Base-by-base conservation (phyloP, 352 stramenopile genomes). In the Phytopythium ostracodes region DNA sequence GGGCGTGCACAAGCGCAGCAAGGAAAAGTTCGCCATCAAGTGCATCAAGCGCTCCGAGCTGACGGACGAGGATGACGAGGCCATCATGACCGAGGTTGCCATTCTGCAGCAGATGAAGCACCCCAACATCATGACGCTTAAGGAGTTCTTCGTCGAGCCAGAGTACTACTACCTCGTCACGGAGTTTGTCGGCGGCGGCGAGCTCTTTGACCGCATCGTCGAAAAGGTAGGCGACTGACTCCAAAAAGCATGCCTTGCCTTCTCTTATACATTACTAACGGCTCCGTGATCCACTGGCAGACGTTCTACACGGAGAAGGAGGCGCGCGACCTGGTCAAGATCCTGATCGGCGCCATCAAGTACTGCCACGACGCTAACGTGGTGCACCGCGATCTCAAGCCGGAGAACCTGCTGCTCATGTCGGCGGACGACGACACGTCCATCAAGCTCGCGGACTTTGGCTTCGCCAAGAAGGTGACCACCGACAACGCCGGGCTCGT, bases 381-480 rank as follows among this genome's bases (percentile, higher is more conserved):
- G 27, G 87, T 96, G 58, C 84, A 91, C 59, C 81, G 82, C 35
- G 82, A 92, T 56, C 64, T 89, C 17, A 94, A 96, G 63, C 88
- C 88, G 1, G 89, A 97, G 67, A 97, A 97, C 70, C 60, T 97
- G 49, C 66, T 97, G 56, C 75, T 95, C 36, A 82, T 81, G 65
- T 95, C 76, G 60, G 75, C 86, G 9, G 75, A 87, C 10, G 87
- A 97, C 63, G 89, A 97, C 63, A 84, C 91, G 7, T 84, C 75
- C 52, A 96, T 98, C 53, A 97, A 97, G 67, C 72, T 98, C 14
- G 92, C 90, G 0, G 92, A 98, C 69, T 98, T 98, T 78, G 92
- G 92, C 4, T 97, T 98, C 63, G 91, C 92, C 17, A 96, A 97
- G 68, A 84, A 92, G 8, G 81, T 92, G 7, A 75, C 69, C 0